These are phyloP conservation scores for Tylopilus sp. DNA, from an alignment of 768 basidiomycete genomes.

Conservation along the genomic window DNA sequence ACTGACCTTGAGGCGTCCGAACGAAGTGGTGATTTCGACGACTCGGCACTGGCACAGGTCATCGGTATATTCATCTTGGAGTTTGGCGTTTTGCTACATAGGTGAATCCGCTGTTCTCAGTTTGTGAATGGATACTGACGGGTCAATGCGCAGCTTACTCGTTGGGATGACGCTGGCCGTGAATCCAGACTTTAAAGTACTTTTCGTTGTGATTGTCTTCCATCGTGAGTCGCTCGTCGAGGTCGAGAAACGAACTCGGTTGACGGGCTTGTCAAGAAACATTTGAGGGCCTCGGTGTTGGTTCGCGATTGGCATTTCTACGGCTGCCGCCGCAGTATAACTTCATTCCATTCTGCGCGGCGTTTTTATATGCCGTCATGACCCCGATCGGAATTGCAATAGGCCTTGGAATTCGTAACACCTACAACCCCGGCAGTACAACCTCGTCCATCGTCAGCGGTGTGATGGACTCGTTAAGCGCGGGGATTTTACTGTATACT, in stretches of 20 bases:
- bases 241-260: neutral
- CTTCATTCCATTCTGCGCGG: conserved; percentile 58
- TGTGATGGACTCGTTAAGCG: conserved; percentile 76
- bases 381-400: conserved; percentile 88
- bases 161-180: conserved; percentile 94
- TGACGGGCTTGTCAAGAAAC: conserved; percentile 51
- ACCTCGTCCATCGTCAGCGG: conserved; percentile 83
- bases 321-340: conserved; percentile 51
- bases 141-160: conserved; percentile 50
- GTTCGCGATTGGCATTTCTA: conserved; percentile 82
- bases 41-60: conserved; percentile 61
- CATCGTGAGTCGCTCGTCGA: conserved; percentile 67
- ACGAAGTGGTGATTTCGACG: conserved; percentile 28
- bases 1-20: conserved; percentile 30
- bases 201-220: conserved; percentile 90
- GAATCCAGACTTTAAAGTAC: conserved; percentile 69
- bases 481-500: conserved; percentile 87
- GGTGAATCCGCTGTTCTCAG: conserved; percentile 33
- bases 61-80: conserved; percentile 90
- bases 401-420: conserved; percentile 69
- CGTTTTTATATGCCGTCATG: conserved; percentile 66
- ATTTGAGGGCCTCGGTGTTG: conserved; percentile 93
- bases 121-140: neutral
- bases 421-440: conserved; percentile 78
- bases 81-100: conserved; percentile 89